Evolutionary conservation across 2,329 filamentous ascomycete species (phyloP).

Genomic region (Fusarium globosum): DNA sequence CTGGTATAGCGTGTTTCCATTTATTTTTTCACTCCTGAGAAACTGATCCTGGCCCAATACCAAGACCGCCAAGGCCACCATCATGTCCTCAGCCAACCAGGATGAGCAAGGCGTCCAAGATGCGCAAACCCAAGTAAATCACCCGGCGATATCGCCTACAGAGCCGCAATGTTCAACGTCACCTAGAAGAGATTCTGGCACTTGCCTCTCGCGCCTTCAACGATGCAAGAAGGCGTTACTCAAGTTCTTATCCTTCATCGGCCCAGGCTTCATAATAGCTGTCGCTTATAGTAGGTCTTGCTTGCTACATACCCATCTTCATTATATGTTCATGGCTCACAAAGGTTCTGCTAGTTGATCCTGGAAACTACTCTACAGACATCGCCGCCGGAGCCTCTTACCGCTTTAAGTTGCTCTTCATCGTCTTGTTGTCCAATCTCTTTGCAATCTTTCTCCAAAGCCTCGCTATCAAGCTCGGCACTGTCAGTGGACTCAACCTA

Average conservation of each 20-base stretch:
- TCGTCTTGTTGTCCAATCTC: conserved; percentile 53
- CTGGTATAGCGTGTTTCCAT: background rate
- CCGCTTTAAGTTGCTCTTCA: conserved; percentile 7
- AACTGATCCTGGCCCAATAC: background rate
- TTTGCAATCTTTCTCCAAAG: conserved; percentile 78
- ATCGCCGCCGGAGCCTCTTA: conserved; percentile 6
- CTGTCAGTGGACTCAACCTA: conserved; percentile 74
- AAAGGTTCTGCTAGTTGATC: background rate
- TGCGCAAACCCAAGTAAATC: background rate
- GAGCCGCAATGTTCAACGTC: background rate
- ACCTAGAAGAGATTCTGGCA: rapidly evolving
- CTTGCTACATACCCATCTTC: background rate
- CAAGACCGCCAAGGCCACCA: background rate
- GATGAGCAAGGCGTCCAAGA: background rate
- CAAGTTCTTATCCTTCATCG: background rate
- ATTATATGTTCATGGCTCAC: background rate
- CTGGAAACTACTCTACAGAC: conserved; percentile 12
- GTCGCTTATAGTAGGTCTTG: conserved; percentile 1
- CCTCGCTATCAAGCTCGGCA: conserved; percentile 75
- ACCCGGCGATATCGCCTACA: background rate
- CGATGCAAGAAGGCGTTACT: background rate
- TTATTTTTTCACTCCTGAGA: background rate
- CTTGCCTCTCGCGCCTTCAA: background rate
- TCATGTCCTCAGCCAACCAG: background rate
- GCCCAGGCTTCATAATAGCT: conserved; percentile 7